A percentile compares a stretch with the other conserved stretches of the same genome.
Evolutionary conservation across 345 rosid genomes (phyloP).

Genomic region (Eutrema heterophyllum): DNA sequence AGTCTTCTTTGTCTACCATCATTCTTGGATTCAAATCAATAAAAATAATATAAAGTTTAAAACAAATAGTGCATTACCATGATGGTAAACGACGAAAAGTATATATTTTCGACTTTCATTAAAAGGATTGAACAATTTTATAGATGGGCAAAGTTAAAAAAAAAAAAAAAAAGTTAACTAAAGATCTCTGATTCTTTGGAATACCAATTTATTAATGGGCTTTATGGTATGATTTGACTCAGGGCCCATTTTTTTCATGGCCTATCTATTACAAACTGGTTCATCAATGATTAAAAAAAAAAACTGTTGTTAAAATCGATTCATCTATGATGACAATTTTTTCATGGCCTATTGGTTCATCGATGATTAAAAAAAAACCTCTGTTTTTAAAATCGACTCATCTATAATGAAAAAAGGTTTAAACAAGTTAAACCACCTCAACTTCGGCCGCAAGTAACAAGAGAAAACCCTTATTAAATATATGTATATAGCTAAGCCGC

Average conservation of each 20-base stretch:
- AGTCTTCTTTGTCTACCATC: neutral
- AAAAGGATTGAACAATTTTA: neutral
- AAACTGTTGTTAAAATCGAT: too few species aligned
- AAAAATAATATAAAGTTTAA: neutral
- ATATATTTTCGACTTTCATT: neutral
- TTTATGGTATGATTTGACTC: neutral
- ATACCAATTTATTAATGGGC: neutral
- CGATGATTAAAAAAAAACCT: too few species aligned
- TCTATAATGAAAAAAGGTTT: too few species aligned
- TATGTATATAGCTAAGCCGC: too few species aligned
- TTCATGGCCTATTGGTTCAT: too few species aligned
- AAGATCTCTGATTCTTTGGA: neutral
- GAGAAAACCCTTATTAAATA: too few species aligned
- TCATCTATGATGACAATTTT: too few species aligned
- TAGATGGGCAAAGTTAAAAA: neutral
- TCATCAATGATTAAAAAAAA: too few species aligned
- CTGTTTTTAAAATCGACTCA: too few species aligned
- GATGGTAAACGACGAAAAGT: neutral
- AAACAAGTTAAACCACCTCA: too few species aligned
- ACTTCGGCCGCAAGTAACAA: too few species aligned
- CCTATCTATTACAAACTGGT: neutral
- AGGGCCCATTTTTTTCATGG: neutral
- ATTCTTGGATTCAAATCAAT: neutral
- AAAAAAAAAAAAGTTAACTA: neutral
- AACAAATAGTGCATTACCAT: neutral